Evolutionary conservation across 441 rosid genomes (phyloP).

Genomic region (Capsella rubella): DNA sequence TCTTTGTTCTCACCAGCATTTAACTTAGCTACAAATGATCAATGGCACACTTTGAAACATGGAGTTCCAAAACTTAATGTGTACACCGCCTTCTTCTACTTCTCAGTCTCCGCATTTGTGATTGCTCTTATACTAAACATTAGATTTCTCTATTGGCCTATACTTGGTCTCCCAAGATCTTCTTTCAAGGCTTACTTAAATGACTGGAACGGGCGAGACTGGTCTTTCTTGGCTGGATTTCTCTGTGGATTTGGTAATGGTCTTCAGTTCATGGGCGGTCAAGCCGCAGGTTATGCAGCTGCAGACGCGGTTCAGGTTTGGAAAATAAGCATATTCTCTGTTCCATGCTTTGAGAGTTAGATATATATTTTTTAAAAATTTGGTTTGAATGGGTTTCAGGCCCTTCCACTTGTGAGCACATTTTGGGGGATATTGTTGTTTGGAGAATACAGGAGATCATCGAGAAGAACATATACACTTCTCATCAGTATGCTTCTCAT

Average conservation of each 20-base stretch:
- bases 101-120: constrained; percentile 76
- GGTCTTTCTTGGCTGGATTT: constrained; percentile 87
- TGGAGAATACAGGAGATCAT: constrained; percentile 83
- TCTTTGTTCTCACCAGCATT: constrained; percentile 95
- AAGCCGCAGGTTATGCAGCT: constrained; percentile 92
- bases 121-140: constrained; percentile 70
- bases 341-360: neutral
- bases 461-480: constrained; percentile 70
- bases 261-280: constrained; percentile 92
- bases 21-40: constrained; percentile 94
- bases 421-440: constrained; percentile 80
- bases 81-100: constrained; percentile 90
- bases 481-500: constrained; percentile 68
- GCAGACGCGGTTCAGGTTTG: constrained; percentile 91
- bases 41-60: constrained; percentile 70
- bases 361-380: neutral
- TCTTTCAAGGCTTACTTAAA: constrained; percentile 68
- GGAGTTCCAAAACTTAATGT: constrained; percentile 80
- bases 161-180: constrained; percentile 67
- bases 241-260: constrained; percentile 88
- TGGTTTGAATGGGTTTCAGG: constrained; percentile 49
- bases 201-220: constrained; percentile 87
- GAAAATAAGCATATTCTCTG: constrained; percentile 17
- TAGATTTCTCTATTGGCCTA: constrained; percentile 70
- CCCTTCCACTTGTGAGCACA: constrained; percentile 89